A percentile compares a stretch with the other conserved stretches of the same genome.
phyloP scores from a whole-genome alignment of 345 rosid genomes.

The Lumnitzera littorea region DNA sequence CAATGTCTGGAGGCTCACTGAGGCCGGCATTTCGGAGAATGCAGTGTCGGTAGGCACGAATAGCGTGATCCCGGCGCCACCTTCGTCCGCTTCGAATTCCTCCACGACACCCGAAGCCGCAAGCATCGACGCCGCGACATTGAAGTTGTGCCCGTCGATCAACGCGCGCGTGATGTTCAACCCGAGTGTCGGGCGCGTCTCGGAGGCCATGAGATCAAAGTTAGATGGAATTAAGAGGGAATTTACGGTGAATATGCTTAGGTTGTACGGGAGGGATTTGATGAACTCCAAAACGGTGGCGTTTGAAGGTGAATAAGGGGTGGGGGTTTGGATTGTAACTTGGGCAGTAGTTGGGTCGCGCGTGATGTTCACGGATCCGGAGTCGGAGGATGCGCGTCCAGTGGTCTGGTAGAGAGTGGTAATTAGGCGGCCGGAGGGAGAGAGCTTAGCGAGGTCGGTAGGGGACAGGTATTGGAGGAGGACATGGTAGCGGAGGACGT shows the following conservation, averaged over 20 bases:
- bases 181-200: constrained; percentile 48
- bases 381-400: constrained; percentile 54
- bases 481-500: constrained; percentile 85
- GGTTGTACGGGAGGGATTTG: constrained; percentile 50
- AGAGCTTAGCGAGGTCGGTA: constrained; percentile 52
- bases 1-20: constrained; percentile 56
- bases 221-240: constrained; percentile 61
- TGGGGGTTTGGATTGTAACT: constrained; percentile 44
- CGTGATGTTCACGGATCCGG: constrained; percentile 72
- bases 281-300: constrained; percentile 53
- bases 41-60: constrained; percentile 81
- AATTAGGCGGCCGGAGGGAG: constrained; percentile 46
- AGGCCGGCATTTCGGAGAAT: constrained; percentile 61
- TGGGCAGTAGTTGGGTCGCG: constrained; percentile 39
- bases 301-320: constrained; percentile 38
- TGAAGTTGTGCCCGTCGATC: constrained; percentile 75
- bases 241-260: constrained; percentile 56
- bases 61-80: constrained; percentile 84
- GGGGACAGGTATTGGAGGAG: constrained; percentile 69
- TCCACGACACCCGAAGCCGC: constrained; percentile 70
- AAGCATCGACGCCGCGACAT: constrained; percentile 74
- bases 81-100: constrained; percentile 72
- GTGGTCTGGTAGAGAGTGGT: constrained; percentile 77
- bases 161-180: constrained; percentile 69
- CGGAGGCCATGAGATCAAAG: constrained; percentile 67